Evolutionary conservation across 2,329 filamentous ascomycete genomes (phyloP).

Genomic region (Pseudocercospora vitis): DNA sequence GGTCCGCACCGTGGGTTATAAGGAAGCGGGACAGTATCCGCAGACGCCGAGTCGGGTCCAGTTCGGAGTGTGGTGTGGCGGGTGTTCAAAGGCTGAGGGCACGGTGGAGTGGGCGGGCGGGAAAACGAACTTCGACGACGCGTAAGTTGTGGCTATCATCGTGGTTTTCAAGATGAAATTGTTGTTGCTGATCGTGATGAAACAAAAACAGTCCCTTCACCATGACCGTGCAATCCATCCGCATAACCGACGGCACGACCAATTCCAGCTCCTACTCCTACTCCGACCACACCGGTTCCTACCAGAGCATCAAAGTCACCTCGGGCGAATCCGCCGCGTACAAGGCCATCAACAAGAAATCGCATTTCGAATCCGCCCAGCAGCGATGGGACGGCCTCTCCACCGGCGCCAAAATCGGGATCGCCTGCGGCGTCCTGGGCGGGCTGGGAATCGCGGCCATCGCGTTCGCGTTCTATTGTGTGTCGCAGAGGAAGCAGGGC

Average conservation of each 20-base stretch:
- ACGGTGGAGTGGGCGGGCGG: conserved; percentile 43
- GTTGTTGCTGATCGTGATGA: no score
- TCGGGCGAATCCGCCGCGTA: conserved; percentile 34
- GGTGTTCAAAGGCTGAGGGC: conserved; percentile 69
- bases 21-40: conserved; percentile 53
- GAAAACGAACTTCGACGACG: conserved; percentile 36
- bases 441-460: conserved; percentile 39
- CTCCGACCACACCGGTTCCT: conserved; percentile 42
- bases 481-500: conserved; percentile 52
- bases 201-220: conserved; percentile 40
- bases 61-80: conserved; percentile 81
- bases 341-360: conserved; percentile 41
- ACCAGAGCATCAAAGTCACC: conserved; percentile 48
- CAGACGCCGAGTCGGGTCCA: conserved; percentile 73
- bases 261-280: conserved; percentile 44
- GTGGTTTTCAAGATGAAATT: no score
- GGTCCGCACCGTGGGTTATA: conserved; percentile 61
- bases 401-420: conserved; percentile 50
- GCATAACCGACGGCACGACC: conserved; percentile 37
- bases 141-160: conserved; percentile 28
- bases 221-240: conserved; percentile 39
- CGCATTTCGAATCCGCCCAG: conserved; percentile 45
- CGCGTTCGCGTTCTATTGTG: conserved; percentile 47
- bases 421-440: conserved; percentile 48
- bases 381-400: conserved; percentile 47